phyloP scores from a whole-genome alignment of 2,329 filamentous ascomycete genomes.

The Verticillium zaregamsianum region DNA sequence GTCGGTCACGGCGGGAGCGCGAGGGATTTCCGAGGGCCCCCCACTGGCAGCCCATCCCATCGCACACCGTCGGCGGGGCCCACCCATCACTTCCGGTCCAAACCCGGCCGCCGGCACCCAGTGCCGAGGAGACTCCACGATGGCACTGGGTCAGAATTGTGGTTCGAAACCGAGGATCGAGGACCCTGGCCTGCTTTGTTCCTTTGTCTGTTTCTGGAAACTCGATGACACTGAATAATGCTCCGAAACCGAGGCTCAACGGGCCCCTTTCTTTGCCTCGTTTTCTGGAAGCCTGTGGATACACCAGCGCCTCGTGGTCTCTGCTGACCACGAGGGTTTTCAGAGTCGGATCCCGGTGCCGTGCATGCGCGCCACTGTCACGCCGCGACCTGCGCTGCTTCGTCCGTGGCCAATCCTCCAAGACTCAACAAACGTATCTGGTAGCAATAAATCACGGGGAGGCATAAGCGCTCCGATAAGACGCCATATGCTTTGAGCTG shows the following conservation, averaged over 20 bases:
- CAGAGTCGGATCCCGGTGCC: background rate
- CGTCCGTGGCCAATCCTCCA: background rate
- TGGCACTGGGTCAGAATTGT: background rate
- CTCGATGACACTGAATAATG: background rate
- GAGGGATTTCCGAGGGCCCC: background rate
- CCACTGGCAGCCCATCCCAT: background rate
- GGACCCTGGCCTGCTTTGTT: background rate
- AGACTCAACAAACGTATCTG: background rate
- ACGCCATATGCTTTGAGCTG: background rate
- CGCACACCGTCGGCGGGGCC: background rate
- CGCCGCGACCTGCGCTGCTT: background rate
- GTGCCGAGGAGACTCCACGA: background rate
- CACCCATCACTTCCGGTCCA: background rate
- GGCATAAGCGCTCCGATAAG: background rate
- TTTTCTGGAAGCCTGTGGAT: background rate
- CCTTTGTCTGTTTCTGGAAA: background rate
- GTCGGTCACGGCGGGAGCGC: background rate
- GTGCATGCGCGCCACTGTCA: background rate
- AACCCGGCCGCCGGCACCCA: background rate
- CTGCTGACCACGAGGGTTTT: background rate
- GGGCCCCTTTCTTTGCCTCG: background rate
- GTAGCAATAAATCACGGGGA: background rate
- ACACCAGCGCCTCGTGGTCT: background rate
- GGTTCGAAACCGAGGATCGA: background rate
- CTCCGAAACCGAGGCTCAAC: background rate